Evolutionary conservation across 805 yeast species (phyloP).

Genomic region (Pichia ethanolica): DNA sequence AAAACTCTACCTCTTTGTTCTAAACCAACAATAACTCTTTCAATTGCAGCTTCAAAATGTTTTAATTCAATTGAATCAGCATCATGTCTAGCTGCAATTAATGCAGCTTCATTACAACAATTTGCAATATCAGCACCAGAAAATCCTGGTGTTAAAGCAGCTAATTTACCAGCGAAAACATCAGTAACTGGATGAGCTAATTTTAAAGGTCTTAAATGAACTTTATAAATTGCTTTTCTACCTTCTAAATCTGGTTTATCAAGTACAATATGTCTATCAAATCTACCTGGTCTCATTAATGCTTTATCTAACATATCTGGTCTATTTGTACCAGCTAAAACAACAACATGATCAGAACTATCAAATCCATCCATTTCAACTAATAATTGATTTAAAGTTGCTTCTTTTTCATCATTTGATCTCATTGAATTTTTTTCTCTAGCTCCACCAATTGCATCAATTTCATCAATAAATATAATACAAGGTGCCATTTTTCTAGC

Average conservation of each 20-base stretch:
- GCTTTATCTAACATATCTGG: slow-evolving; percentile 92
- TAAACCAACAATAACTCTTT: slow-evolving; percentile 93
- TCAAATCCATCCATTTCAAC: slow-evolving; percentile 99
- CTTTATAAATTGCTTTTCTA: slow-evolving; percentile 84
- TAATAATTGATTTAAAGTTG: slow-evolving; percentile 87
- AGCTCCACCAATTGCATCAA: slow-evolving; percentile 98
- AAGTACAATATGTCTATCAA: slow-evolving; percentile 85
- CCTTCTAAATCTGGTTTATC: slow-evolving; percentile 96
- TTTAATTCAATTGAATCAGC: slow-evolving; percentile 59
- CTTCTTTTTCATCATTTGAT: slow-evolving; percentile 94
- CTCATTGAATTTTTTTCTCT: slow-evolving; percentile 60
- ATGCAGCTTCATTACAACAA: slow-evolving; percentile 94
- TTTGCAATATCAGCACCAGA: slow-evolving; percentile 98
- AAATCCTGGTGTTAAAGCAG: slow-evolving; percentile 96
- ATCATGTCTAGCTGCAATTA: slow-evolving; percentile 86
- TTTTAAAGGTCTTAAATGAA: slow-evolving; percentile 70
- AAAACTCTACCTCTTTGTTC: slow-evolving; percentile 84
- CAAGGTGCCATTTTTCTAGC: slow-evolving; percentile 94
- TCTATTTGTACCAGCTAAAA: slow-evolving; percentile 94
- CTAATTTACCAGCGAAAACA: slow-evolving; percentile 74
- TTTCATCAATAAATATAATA: slow-evolving; percentile 95
- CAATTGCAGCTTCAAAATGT: slow-evolving; percentile 95
- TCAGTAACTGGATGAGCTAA: slow-evolving; percentile 41
- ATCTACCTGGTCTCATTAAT: slow-evolving; percentile 93
- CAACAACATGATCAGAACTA: slow-evolving; percentile 87